Base-by-base conservation (phyloP, 345 rosid genomes). In the Litchi chinensis region DNA sequence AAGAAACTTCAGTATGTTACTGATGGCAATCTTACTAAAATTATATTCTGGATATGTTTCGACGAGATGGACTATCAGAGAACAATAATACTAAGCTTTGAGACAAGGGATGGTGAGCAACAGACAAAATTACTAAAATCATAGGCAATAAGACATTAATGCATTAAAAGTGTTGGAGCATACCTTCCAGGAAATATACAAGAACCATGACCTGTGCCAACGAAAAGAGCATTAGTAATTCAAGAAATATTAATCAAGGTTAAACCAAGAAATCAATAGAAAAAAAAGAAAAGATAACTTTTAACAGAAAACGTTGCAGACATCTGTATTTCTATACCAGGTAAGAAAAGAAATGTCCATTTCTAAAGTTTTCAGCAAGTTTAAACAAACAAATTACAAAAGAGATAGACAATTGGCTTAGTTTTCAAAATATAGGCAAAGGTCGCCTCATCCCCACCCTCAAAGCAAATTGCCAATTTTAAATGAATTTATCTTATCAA, bases 151-250 rank as follows among this genome's bases (percentile, higher is more conserved):
- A 15, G 32, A 63, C 37, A 57, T 63, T 9, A 24, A 69, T 32
- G 68, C 54, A 64, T 68, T 24, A 40, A 70, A 70, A 78, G 79
- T 3, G 59, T 75, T 15, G 19, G 81, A 8, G 74, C 79, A 52
- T 92, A 94, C 98, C 97, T 92, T 86, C 97, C 95, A 16, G 93
- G 93, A 79, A 88, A 92, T 69, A 81, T 74, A 43, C 98, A 95
- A 3, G 86, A 85, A 76, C 93, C 95, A 77, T 92, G 93, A 86
- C 98, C 98, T 95, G 91, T 83, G 82, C 8, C 65, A 46, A 75
- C 37, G 26, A 22, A 75, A 82, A 74, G 78, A 82, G 37, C 24
- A 21, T 75, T 18, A 68, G 73, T 10, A 66, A 73, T 8, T 66
- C 0, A 1, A 10, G n/a, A 64, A 2, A 44, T 15, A 16, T 24